Percentiles rank a stretch among this genome's conserved stretches.
Conservation (phyloP, 768 basidiomycete species). For the Suillus spraguei region DNA sequence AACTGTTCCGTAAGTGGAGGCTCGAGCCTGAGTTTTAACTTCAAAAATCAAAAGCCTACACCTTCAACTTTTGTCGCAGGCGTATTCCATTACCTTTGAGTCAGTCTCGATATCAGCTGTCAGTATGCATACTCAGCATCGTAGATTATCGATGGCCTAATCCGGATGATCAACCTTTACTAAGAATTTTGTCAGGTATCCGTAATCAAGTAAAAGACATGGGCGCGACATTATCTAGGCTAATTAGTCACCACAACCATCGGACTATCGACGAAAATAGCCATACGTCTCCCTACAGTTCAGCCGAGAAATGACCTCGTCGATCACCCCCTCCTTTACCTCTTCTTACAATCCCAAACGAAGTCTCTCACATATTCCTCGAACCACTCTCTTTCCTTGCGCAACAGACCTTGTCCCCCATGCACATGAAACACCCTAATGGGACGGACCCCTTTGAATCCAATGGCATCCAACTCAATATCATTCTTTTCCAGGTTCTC, state of each 20-base stretch:
- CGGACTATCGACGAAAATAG: neutral
- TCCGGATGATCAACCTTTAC: too few relatives aligned
- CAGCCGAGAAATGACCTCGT: neutral
- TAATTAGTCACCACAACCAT: too few relatives aligned
- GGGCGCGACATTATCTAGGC: neutral
- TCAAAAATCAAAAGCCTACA: neutral
- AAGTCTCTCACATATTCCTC: neutral
- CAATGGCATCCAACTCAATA: neutral
- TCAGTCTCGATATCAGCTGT: neutral
- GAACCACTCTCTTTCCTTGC: neutral
- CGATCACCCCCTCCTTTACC: neutral
- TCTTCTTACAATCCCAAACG: neutral
- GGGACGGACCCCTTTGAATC: neutral
- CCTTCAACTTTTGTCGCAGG: neutral
- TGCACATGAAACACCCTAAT: neutral
- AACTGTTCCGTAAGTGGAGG: neutral
- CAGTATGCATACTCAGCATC: neutral
- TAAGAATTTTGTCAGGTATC: neutral
- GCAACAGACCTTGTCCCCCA: neutral
- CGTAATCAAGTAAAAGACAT: neutral
- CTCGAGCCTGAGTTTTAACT: neutral
- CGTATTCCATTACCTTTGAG: neutral
- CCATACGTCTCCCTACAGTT: neutral
- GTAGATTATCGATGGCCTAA: neutral
- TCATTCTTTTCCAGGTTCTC: neutral